Evolutionary conservation across 805 yeast species (phyloP), one percentile per base, ranked within the genome.

Genomic region (Pichia cephalocereana): DNA sequence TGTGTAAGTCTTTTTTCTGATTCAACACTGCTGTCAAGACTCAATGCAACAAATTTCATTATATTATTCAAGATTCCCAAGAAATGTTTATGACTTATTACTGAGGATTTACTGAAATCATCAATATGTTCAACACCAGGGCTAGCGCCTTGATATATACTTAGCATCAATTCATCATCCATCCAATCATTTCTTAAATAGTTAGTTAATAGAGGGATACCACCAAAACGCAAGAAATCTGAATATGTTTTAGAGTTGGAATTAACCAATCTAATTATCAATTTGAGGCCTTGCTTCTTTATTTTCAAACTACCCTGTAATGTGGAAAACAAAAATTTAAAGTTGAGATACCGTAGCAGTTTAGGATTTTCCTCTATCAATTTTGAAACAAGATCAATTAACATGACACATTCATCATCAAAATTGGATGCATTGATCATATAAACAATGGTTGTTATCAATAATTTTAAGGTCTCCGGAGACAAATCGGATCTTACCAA

Each of bases 261-360:
- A 71, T 60, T 15, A 68, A 60, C 17, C 6, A 80, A 60, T 47
- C 72, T 71, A 7, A 80, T 65, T 18, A 86, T 59, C 14, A 86
- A 61, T 26, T 56, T 46, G 30, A 77, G 53, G 0, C 75, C 72
- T 50, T 70, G 56, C 30, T 60, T 57, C 4, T 67, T 67, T 4
- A 74, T 73, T 43, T 65, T 59, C 31, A 69, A 52, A 46, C 70
- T 57, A 8, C 58, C 55, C 46, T 76, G 64, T 12, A 84, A 58
- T 14, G 84, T 59, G 11, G 85, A 64, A 10, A 85, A 57, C 3
- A 77, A 66, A 84, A 90, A 82, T 57, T 82, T 83, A 7, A 82
- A 70, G 1, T 86, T 76, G 2, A 86, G 69, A 0, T 82, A 69
- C 42, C 80, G 72, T 2, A 71, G 74, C 55, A 64, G 72, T 55